Base-by-base conservation (phyloP, 768 basidiomycete species). In the Amanita jacksonii region DNA sequence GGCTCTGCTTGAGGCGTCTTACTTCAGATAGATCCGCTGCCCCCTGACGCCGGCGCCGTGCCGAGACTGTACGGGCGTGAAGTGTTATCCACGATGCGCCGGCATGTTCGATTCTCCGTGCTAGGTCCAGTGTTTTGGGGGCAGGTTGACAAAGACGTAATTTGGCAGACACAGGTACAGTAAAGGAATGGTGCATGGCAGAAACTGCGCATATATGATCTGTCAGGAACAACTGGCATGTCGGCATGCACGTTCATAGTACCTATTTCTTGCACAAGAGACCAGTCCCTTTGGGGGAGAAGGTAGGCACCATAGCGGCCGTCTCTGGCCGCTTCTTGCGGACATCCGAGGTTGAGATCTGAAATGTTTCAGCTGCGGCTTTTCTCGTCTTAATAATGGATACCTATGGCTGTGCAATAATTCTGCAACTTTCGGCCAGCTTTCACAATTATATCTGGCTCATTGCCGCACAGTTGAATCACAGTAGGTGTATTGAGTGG, bases 311-410 rank as follows among this genome's bases (percentile, higher is more conserved):
- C 86, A 53, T 72, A 83, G 52, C 81, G 84, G 8, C 69, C 76
- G 31, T 79, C 72, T 28, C 68, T 66, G 9, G 85, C 84, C 19
- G 71, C 67, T 41, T 80, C 75, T 52, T 84, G 84, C 18, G 86
- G 86, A 57, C 86, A 89, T 12, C 86, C 86, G 8, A 88, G 70
- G 57, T 89, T 89, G 41, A 88, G 56, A 63, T 88, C 86, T 89
- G 47, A n/a, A 7, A 31, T 13, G 27, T 30, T 30, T 49, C 23
- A 23, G 39, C 5, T 48, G 34, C 23, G 18, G 7, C n/a, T 32
- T 22, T 5, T 15, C 15, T 42, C 33, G 15, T 27, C 8, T 15
- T 10, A 8, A 24, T 19, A 22, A 30, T 8, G 49, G 67, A 41
- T 57, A 84, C 85, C 85, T 59, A 88, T 77, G 8, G 72, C 85